Evolutionary conservation across 805 yeast genomes (phyloP).

Genomic region (Candida succiphila): DNA sequence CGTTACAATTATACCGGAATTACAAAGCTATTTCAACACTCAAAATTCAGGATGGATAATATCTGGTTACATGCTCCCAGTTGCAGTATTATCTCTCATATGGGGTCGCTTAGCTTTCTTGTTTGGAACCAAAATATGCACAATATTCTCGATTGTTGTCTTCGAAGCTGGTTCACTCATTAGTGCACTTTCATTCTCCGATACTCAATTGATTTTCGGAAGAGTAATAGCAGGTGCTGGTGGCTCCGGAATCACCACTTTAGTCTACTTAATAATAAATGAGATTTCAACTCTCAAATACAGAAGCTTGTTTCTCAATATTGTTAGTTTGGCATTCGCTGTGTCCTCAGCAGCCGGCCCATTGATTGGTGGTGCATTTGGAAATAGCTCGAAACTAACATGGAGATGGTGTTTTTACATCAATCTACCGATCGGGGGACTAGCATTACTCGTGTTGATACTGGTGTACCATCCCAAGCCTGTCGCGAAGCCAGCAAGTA

Average conservation of each 20-base stretch:
- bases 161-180: constrained; percentile 57
- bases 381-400: constrained; percentile 26
- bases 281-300: constrained; percentile 38
- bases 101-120: constrained; percentile 50
- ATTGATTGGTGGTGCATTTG: constrained; percentile 53
- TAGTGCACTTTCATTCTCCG: constrained; percentile 41
- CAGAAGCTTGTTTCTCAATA: constrained; percentile 29
- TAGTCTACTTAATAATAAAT: constrained; percentile 46
- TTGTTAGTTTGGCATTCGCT: constrained; percentile 35
- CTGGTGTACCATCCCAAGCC: constrained; percentile 32
- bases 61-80: constrained; percentile 45
- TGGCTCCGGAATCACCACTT: constrained; percentile 60
- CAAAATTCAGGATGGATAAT: constrained; percentile 49
- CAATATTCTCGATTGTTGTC: constrained; percentile 35
- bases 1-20: constrained; percentile 37
- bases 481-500: neutral
- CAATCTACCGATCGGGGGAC: constrained; percentile 58
- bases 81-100: constrained; percentile 41
- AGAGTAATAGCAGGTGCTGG: constrained; percentile 67
- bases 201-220: constrained; percentile 57
- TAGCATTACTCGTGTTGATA: constrained; percentile 27
- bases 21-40: constrained; percentile 38
- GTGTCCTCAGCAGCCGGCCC: constrained; percentile 53
- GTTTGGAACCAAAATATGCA: constrained; percentile 42
- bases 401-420: constrained; percentile 78